phyloP scores from a whole-genome alignment of 1,284 basidiomycete species.

The Testicularia cyperi region DNA sequence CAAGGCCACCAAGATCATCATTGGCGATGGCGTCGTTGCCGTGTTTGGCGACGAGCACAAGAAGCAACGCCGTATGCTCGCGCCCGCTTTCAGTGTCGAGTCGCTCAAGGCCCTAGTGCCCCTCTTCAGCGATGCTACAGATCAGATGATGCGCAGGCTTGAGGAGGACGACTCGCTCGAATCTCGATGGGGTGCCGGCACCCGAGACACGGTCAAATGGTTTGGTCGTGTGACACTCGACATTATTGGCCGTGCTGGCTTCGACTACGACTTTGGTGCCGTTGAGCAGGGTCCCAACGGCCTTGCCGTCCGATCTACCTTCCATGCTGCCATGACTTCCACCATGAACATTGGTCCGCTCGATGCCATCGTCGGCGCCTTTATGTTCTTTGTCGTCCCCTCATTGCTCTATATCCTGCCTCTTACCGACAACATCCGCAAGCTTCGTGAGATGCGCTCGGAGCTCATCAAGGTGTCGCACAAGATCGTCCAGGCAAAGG shows the following conservation, averaged over 20 bases:
- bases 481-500: constrained; percentile 27
- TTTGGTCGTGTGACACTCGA: constrained; percentile 38
- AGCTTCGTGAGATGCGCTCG: constrained; percentile 34
- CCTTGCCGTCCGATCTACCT: constrained; percentile 22
- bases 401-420: constrained; percentile 35
- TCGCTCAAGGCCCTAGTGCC: constrained; percentile 27
- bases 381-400: constrained; percentile 41
- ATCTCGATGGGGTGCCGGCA: constrained; percentile 15
- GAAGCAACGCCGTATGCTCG: constrained; percentile 28
- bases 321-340: constrained; percentile 40
- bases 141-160: constrained; percentile 32
- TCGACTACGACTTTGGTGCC: constrained; percentile 42
- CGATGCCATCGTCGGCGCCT: constrained; percentile 31
- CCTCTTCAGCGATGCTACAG: constrained; percentile 21
- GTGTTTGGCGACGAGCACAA: constrained; percentile 37
- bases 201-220: constrained; percentile 30
- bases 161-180: constrained; percentile 27
- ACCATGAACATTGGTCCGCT: constrained; percentile 33
- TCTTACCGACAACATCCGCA: constrained; percentile 30
- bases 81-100: constrained; percentile 32
- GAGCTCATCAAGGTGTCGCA: constrained; percentile 29
- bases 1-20: constrained; percentile 38
- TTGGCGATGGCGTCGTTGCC: constrained; percentile 32
- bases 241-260: constrained; percentile 38
- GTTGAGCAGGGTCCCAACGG: constrained; percentile 38